A percentile compares a stretch with the other conserved stretches of the same genome.
These are phyloP conservation scores for Delonix regia DNA, from an alignment of 306 rosid genomes.

Conservation along the genomic window DNA sequence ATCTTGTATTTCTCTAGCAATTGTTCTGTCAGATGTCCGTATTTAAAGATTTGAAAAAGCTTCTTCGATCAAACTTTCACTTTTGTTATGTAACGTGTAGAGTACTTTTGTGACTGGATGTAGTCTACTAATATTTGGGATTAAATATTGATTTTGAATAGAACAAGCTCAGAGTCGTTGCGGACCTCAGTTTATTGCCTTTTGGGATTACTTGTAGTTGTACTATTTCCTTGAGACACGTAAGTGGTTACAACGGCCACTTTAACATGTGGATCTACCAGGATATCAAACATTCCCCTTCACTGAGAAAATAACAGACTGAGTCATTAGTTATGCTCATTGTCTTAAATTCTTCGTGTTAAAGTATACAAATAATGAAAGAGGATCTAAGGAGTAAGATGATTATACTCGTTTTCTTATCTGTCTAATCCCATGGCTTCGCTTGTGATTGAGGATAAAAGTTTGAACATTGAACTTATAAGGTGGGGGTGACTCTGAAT, in stretches of 20 bases:
- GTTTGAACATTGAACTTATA: too few relatives aligned
- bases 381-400: too few relatives aligned
- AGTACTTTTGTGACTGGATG: neutral
- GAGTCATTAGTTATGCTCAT: neutral
- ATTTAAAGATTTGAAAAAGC: neutral
- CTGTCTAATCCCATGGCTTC: too few relatives aligned
- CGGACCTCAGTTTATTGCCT: neutral
- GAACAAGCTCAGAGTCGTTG: neutral
- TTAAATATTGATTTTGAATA: neutral
- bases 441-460: too few relatives aligned
- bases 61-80: neutral
- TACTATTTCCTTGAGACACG: too few relatives aligned
- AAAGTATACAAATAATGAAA: too few relatives aligned
- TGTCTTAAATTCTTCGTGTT: too few relatives aligned
- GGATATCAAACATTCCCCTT: neutral
- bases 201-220: neutral
- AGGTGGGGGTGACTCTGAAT: too few relatives aligned
- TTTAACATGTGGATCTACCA: neutral
- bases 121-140: neutral
- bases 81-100: neutral
- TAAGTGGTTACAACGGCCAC: too few relatives aligned
- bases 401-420: too few relatives aligned
- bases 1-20: slow-evolving; percentile 6
- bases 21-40: neutral
- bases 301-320: neutral